phyloP scores from a whole-genome alignment of 495 filamentous ascomycete species.

The Penicillium robsamsonii region DNA sequence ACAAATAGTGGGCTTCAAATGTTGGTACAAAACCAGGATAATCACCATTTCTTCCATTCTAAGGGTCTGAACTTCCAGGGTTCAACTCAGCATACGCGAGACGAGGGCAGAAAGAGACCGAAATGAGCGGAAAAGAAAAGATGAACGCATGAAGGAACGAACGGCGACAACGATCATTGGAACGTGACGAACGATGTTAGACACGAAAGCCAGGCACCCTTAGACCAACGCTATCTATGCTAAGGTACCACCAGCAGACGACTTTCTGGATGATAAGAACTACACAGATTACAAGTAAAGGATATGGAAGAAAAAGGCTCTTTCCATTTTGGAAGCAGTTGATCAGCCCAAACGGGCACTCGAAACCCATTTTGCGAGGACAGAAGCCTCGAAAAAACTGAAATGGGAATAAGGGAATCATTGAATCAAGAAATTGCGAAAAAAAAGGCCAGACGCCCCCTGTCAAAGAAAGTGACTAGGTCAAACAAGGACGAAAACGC shows the following conservation, averaged over 20 bases:
- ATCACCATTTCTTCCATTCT: too few species aligned
- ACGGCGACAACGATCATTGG: background rate
- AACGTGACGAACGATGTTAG: too few species aligned
- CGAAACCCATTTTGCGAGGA: conserved; percentile 9
- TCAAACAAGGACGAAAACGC: conserved; percentile 8
- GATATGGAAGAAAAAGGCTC: background rate
- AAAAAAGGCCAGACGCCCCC: conserved; percentile 4
- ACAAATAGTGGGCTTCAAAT: too few species aligned
- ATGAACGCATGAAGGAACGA: background rate
- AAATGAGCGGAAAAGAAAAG: too few species aligned
- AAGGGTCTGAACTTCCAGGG: too few species aligned
- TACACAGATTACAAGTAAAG: background rate
- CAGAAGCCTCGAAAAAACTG: conserved; percentile 9
- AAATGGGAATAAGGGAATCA: conserved; percentile 31
- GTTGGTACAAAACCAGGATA: too few species aligned
- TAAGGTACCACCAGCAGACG: background rate
- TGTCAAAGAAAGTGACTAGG: conserved; percentile 8
- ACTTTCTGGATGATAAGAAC: background rate
- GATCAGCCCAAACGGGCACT: conserved; percentile 12
- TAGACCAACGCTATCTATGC: background rate
- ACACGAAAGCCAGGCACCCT: background rate
- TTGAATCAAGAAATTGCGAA: conserved; percentile 14
- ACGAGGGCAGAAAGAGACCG: too few species aligned
- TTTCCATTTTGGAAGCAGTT: conserved; percentile 3
- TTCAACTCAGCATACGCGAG: too few species aligned